Conservation (phyloP, 805 yeast genomes). For the Candida tammaniensis region DNA sequence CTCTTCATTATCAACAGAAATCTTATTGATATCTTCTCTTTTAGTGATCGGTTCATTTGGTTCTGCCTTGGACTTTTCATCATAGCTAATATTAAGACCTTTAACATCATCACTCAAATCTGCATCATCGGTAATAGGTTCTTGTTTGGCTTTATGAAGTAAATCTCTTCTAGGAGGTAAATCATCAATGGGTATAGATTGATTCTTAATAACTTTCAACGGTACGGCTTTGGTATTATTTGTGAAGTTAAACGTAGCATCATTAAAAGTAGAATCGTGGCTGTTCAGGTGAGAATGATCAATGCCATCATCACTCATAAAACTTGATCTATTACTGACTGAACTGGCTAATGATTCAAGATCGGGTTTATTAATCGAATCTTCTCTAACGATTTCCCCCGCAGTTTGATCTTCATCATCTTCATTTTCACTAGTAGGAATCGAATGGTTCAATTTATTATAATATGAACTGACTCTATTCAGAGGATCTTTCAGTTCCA, state of each 20-base stretch:
- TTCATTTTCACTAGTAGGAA: constrained; percentile 11
- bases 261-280: constrained; percentile 1
- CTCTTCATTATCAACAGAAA: constrained; percentile 23
- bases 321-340: constrained; percentile 24
- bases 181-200: constrained; percentile 11
- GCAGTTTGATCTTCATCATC: constrained; percentile 11
- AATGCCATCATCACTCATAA: constrained; percentile 15
- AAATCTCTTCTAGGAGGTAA: constrained; percentile 30
- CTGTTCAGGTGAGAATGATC: constrained; percentile 2
- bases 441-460: constrained; percentile 26
- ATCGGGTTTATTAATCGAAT: constrained; percentile 11
- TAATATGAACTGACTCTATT: constrained; percentile 30
- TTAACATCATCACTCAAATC: neutral
- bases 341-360: constrained; percentile 20
- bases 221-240: constrained; percentile 18
- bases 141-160: constrained; percentile 13
- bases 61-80: constrained; percentile 1
- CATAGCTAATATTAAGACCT: constrained; percentile 6
- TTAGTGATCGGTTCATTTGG: constrained; percentile 3
- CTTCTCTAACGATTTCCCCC: constrained; percentile 8
- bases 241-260: constrained; percentile 7
- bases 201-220: constrained; percentile 14
- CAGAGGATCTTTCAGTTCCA: neutral
- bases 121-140: neutral
- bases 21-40: constrained; percentile 10